Percentiles rank a stretch among this genome's conserved stretches.
These are phyloP conservation scores for Houttuynia cordata DNA, from an alignment of 164 flowering plant genomes.

Conservation along the genomic window DNA sequence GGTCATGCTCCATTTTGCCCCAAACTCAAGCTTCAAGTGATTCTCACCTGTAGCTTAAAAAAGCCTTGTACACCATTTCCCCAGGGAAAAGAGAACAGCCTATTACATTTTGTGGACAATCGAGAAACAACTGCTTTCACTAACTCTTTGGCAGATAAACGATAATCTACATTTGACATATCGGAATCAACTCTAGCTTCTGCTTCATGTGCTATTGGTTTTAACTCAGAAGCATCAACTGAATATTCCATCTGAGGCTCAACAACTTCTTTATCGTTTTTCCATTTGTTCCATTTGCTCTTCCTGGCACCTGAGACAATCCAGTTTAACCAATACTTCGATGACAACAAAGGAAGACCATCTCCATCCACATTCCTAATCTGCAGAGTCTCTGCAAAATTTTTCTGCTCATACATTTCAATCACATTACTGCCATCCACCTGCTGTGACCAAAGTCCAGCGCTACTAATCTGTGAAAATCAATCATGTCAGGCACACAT, in stretches of 20 bases:
- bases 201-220: slow-evolving; percentile 23
- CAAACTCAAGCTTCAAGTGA: slow-evolving; percentile 1
- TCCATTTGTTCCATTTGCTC: slow-evolving; percentile 50
- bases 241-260: slow-evolving; percentile 41
- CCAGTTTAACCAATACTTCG: slow-evolving; percentile 60
- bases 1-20: too few species aligned
- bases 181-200: slow-evolving; percentile 26
- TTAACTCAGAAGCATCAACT: slow-evolving; percentile 19
- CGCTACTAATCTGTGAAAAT: slow-evolving; percentile 61
- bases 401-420: slow-evolving; percentile 16
- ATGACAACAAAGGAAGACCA: slow-evolving; percentile 30
- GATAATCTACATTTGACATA: slow-evolving; percentile 27
- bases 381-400: slow-evolving; percentile 16
- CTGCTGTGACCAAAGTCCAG: slow-evolving; percentile 62
- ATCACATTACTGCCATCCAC: slow-evolving; percentile 20
- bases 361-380: slow-evolving; percentile 30
- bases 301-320: slow-evolving; percentile 46
- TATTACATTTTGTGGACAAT: slow-evolving; percentile 51
- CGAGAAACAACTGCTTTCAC: slow-evolving; percentile 46
- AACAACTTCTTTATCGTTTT: slow-evolving; percentile 35
- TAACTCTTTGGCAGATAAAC: slow-evolving; percentile 44
- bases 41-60: slow-evolving; percentile 1
- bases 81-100: slow-evolving; percentile 49
- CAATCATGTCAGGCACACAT: neutral
- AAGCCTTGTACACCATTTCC: slow-evolving; percentile 28